These are phyloP conservation scores for Podaxis sp. DNA, from an alignment of 768 basidiomycete genomes.

Conservation along the genomic window DNA sequence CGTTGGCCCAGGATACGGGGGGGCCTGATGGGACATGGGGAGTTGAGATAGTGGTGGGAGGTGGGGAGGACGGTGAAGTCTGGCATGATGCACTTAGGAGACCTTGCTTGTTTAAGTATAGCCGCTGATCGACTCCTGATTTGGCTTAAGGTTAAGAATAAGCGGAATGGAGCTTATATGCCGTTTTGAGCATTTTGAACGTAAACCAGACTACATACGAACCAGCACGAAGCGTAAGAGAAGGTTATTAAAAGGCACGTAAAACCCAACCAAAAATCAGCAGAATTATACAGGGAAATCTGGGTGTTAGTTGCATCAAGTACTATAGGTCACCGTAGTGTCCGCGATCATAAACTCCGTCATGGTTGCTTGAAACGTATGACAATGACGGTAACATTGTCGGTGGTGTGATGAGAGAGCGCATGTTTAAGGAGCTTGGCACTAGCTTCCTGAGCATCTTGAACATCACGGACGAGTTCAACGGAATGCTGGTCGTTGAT, in stretches of 20 bases:
- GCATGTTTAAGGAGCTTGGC: conserved; percentile 78
- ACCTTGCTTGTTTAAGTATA: not conserved
- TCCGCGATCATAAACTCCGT: conserved; percentile 9
- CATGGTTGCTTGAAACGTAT: conserved; percentile 67
- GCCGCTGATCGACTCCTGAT: not conserved
- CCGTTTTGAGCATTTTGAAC: not conserved
- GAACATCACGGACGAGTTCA: conserved; percentile 70
- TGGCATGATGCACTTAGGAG: not conserved
- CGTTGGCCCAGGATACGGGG: conserved; percentile 34
- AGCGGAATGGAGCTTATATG: not conserved
- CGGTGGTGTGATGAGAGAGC: conserved; percentile 83
- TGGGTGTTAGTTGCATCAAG: not conserved
- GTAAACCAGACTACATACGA: not conserved
- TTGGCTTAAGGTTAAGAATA: not conserved
- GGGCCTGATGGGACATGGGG: conserved; percentile 26
- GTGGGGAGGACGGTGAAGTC: not conserved
- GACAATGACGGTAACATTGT: conserved; percentile 92
- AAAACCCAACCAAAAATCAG: not conserved
- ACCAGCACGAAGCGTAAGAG: not conserved
- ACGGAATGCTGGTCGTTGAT: conserved; percentile 88
- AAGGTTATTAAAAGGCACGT: not conserved
- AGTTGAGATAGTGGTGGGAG: not conserved
- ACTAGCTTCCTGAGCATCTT: conserved; percentile 84
- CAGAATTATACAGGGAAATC: not conserved
- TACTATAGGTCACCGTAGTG: not conserved